These are phyloP conservation scores for Roridomyces roridus DNA, from an alignment of 768 basidiomycete genomes.

Conservation along the genomic window DNA sequence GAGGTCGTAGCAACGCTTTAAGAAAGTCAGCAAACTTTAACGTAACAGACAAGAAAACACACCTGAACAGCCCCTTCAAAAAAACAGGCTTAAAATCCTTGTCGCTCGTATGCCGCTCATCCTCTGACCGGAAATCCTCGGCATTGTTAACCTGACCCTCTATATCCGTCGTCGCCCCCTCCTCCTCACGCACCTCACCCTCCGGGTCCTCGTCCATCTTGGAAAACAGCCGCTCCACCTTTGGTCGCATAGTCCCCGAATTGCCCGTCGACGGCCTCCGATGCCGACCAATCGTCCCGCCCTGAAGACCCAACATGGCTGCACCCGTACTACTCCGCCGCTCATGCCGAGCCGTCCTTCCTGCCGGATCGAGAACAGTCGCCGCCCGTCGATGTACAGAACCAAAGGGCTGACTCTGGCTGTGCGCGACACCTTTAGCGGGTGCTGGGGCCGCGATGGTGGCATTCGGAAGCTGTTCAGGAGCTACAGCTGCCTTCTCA, in stretches of 20 bases:
- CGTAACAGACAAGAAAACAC: conserved; percentile 27
- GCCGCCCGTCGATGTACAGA: conserved; percentile 75
- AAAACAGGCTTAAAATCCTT: conserved; percentile 94
- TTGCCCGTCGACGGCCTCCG: conserved; percentile 77
- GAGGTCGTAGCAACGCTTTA: conserved; percentile 89
- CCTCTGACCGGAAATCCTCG: conserved; percentile 52
- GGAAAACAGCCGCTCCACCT: conserved; percentile 57
- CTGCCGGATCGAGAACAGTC: conserved; percentile 75
- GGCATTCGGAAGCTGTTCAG: conserved; percentile 25
- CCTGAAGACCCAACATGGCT: conserved; percentile 48
- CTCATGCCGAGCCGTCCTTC: conserved; percentile 68
- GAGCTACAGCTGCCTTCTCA: conserved; percentile 38
- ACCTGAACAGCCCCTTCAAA: conserved; percentile 96
- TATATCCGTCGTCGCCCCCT: conserved; percentile 51
- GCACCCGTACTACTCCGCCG: conserved; percentile 81
- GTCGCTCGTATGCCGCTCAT: conserved; percentile 56
- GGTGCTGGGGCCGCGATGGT: conserved; percentile 28
- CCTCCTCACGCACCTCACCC: conserved; percentile 35
- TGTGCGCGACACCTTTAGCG: conserved; percentile 39
- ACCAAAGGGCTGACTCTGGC: conserved; percentile 49
- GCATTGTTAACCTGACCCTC: conserved; percentile 38
- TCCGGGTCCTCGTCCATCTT: conserved; percentile 57
- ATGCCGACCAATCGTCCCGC: conserved; percentile 69
- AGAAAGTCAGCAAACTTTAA: neutral
- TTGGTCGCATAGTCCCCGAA: conserved; percentile 40